Evolutionary conservation across 257 asterid species (phyloP).

Genomic region (Echites panduratus): DNA sequence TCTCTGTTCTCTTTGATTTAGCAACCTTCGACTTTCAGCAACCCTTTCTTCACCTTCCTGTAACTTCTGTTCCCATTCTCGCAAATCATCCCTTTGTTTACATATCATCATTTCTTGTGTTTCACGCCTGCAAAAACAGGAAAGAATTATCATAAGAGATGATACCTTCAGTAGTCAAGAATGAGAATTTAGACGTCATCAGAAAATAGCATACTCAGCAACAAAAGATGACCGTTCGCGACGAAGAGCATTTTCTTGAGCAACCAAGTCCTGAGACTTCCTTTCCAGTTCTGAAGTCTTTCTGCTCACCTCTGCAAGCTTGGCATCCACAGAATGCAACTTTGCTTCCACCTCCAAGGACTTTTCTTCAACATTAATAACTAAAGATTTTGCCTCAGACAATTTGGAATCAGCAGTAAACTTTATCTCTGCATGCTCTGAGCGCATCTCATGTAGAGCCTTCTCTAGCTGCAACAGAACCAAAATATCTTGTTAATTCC

Average conservation of each 20-base stretch:
- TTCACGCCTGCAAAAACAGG: conserved; percentile 51
- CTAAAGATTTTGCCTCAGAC: conserved; percentile 67
- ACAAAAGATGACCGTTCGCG: conserved; percentile 62
- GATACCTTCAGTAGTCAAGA: background rate
- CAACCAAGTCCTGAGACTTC: conserved; percentile 57
- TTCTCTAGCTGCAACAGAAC: conserved; percentile 79
- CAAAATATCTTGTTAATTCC: conserved; percentile 5
- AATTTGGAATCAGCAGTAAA: conserved; percentile 78
- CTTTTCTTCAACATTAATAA: conserved; percentile 67
- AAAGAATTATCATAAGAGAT: conserved; percentile 16
- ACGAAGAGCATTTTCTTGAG: conserved; percentile 75
- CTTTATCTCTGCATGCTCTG: conserved; percentile 81
- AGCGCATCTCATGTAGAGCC: conserved; percentile 74
- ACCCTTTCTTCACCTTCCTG: conserved; percentile 82
- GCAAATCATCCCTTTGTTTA: conserved; percentile 82
- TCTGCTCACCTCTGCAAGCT: conserved; percentile 85
- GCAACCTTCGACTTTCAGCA: conserved; percentile 75
- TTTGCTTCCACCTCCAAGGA: conserved; percentile 89
- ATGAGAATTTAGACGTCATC: background rate
- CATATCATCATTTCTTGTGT: conserved; percentile 52
- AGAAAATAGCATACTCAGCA: conserved; percentile 53
- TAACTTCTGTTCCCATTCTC: conserved; percentile 83
- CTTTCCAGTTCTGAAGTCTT: conserved; percentile 80
- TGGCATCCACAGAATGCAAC: conserved; percentile 76
- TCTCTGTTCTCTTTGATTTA: conserved; percentile 88